Evolutionary conservation across 1,284 basidiomycete genomes (phyloP), one percentile per base, ranked within the genome.

Genomic region (Cryptococcus amylolentus): DNA sequence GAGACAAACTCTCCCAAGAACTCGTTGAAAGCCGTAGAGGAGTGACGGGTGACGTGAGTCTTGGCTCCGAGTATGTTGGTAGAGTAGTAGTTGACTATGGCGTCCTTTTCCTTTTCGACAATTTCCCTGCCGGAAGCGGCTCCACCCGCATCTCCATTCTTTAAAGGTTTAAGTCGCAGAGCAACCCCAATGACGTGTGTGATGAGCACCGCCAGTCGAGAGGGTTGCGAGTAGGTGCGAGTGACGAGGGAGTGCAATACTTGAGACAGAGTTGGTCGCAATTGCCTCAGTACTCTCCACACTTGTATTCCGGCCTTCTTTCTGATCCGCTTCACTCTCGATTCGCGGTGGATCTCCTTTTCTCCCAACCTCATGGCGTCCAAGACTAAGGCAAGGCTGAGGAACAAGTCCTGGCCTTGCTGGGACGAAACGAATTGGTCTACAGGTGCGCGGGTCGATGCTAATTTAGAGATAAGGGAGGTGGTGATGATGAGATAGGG

Each of bases 1-100:
- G 64, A 60, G 10, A 73, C 62, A 51, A 73, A 71, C 28, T 64
- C 56, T 4, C 58, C 20, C 23, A 72, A 42, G 59, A 75, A 73
- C 43, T 70, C 66, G 46, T 55, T 52, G 23, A 72, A 67, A 1
- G 64, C 63, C 4, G 52, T 39, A 37, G 69, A 63, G n/a, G 68
- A 49, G 44, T 71, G 64, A 2, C 57, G 58, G 0, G 69, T 64
- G 13, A 75, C 56, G 4, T 63, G 55, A 4, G 63, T 64, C 61
- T 77, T 77, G 4, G 73, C 56, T 3, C 69, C 65, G 16, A 77
- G 56, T 3, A 77, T 65, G 50, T 71, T 61, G 4, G 72, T 68
- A 3, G 68, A 54, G 61, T 75, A 77, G 57, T 65, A 72, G 28
- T 57, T 57, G 35, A 69, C 52, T 43, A 77, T 61, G 1, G 56